Base-by-base conservation (phyloP, 2,329 filamentous ascomycete species). In the Hypoxylon sp. region DNA sequence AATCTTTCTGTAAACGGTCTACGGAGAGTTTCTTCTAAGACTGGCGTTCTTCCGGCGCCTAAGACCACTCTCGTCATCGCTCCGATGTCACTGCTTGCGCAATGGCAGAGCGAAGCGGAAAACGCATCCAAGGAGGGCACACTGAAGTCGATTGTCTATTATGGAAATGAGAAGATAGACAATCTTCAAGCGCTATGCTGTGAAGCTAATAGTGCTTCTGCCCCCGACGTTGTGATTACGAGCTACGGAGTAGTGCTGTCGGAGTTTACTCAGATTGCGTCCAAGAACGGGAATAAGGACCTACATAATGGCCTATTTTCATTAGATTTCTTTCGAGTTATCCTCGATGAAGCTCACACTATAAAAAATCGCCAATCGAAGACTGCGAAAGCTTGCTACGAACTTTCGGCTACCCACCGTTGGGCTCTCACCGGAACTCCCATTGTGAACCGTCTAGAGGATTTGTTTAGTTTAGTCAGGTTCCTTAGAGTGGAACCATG, bases 391-490 rank as follows among this genome's bases (percentile, higher is more conserved):
- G 96, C 96, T 11, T 99, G 96, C 79, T 98, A 97, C 78, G 94
- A 97, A 74, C 86, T 99, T 11, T 87, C 88, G 11, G 93, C 94
- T 0, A 88, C 89, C 46, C 95, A 98, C 82, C 89, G 96, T 66
- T 99, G 96, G 96, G 93, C 91, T 0, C 82, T 99, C 53, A 99
- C 96, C 0, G 96, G 96, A 17, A 99, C 96, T 0, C 96, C 96
- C 0, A 98, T 99, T 62, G 95, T 99, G 72, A 99, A 99, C 79
- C 91, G 93, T 47, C 85, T 99, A 0, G 95, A 98, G 78, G 96
- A 98, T 79, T 83, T 99, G 13, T 98, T 98, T 82, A 97, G 93
- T 75, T 82, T 99, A 39, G 93, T 98, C 11, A 90, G 93, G 2
- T 99, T 98, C 80, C 83, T 99, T 10, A 91, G 93, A 62, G 96